A percentile compares a stretch with the other conserved stretches of the same genome.
Evolutionary conservation across 1,284 basidiomycete genomes (phyloP).

Genomic region (Cryptococcus sp.): DNA sequence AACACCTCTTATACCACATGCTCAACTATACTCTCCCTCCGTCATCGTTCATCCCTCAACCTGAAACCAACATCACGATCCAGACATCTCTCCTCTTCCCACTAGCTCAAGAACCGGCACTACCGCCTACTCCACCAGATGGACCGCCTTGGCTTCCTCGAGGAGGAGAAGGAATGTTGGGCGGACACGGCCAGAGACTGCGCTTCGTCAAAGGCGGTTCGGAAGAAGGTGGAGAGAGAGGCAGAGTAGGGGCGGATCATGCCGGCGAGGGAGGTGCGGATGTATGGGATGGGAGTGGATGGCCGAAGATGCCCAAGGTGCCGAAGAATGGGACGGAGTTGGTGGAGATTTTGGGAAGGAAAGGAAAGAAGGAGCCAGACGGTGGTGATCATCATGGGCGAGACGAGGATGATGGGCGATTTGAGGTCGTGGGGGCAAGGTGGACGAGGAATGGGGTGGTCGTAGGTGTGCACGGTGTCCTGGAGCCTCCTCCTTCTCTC

Average conservation of each 20-base stretch:
- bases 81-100: constrained; percentile 68
- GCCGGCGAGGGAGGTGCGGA: constrained; percentile 60
- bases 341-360: constrained; percentile 7
- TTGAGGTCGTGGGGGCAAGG: constrained; percentile 17
- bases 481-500: constrained; percentile 70
- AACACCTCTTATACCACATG: constrained; percentile 91
- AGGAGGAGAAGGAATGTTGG: constrained; percentile 66
- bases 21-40: constrained; percentile 71
- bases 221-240: constrained; percentile 48
- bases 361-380: not conserved
- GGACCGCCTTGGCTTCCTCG: constrained; percentile 77
- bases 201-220: constrained; percentile 52
- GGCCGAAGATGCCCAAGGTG: constrained; percentile 18
- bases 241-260: constrained; percentile 65
- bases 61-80: constrained; percentile 25
- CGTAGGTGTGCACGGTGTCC: constrained; percentile 66
- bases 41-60: constrained; percentile 6
- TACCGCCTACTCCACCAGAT: constrained; percentile 62
- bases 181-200: constrained; percentile 74
- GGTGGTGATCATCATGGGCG: constrained; percentile 14
- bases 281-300: constrained; percentile 41
- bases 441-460: constrained; percentile 71
- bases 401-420: constrained; percentile 41
- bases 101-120: constrained; percentile 49
- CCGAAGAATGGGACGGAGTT: constrained; percentile 9